Evolutionary conservation across 805 yeast genomes (phyloP).

Genomic region (Ogataea philodendri): DNA sequence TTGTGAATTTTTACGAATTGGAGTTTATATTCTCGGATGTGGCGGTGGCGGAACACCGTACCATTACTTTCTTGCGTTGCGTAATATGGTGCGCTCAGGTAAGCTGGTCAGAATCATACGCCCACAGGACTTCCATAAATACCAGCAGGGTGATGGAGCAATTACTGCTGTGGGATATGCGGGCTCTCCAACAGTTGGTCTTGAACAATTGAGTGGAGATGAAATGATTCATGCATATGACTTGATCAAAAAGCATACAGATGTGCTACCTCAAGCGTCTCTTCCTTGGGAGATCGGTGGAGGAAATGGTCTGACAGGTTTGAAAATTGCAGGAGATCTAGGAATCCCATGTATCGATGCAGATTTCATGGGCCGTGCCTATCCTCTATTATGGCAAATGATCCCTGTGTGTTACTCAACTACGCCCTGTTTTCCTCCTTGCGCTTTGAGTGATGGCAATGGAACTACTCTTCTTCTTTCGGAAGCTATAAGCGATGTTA

Average conservation of each 20-base stretch:
- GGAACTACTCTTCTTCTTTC: conserved; percentile 37
- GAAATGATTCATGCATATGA: conserved; percentile 36
- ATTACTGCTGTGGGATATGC: conserved; percentile 38
- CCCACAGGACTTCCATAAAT: conserved; percentile 28
- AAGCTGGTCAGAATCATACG: conserved; percentile 34
- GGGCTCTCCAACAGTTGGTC: conserved; percentile 47
- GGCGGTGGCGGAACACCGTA: conserved; percentile 48
- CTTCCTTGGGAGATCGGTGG: conserved; percentile 44
- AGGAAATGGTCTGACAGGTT: conserved; percentile 39
- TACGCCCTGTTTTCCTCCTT: conserved; percentile 29
- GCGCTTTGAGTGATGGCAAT: conserved; percentile 42
- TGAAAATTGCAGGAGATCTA: conserved; percentile 22
- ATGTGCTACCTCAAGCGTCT: conserved; percentile 32
- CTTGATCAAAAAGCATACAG: conserved; percentile 28
- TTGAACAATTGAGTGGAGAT: conserved; percentile 40
- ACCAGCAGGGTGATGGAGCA: conserved; percentile 27
- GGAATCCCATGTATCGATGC: conserved; percentile 35
- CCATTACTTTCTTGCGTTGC: conserved; percentile 35
- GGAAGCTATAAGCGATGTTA: conserved; percentile 31
- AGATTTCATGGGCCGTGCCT: conserved; percentile 49
- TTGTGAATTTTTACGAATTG: conserved; percentile 41
- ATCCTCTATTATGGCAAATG: conserved; percentile 42
- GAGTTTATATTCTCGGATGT: conserved; percentile 44
- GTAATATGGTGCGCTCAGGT: conserved; percentile 37
- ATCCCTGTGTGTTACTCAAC: conserved; percentile 43